phyloP scores from a whole-genome alignment of 257 asterid species.

The Ehretia macrophylla region DNA sequence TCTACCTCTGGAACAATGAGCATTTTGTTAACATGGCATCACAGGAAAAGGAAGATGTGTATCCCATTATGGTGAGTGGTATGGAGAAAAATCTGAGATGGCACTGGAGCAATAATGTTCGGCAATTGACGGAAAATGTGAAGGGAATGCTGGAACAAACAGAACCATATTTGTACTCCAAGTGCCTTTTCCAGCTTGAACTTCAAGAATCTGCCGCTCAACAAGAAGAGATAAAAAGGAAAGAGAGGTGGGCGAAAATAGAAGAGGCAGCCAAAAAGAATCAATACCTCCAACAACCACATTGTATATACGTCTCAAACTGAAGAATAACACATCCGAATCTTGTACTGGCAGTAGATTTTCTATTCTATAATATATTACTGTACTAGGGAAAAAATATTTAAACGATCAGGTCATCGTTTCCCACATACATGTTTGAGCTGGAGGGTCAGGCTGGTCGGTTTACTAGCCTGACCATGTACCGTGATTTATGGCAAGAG shows the following conservation, averaged over 20 bases:
- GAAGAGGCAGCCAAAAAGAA: constrained; percentile 44
- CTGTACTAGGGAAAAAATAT: too few species aligned
- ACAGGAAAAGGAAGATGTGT: constrained; percentile 46
- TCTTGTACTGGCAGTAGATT: not conserved
- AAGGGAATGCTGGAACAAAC: constrained; percentile 61
- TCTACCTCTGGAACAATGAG: constrained; percentile 84
- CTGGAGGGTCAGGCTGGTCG: too few species aligned
- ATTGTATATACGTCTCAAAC: constrained; percentile 4
- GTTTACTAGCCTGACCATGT: too few species aligned
- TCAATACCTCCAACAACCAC: constrained; percentile 17
- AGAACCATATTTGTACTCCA: constrained; percentile 57
- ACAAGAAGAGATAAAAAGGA: constrained; percentile 39
- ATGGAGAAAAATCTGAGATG: constrained; percentile 61
- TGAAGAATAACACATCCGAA: not conserved
- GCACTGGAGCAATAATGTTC: constrained; percentile 73
- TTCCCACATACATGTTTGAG: too few species aligned
- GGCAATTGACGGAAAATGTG: constrained; percentile 62
- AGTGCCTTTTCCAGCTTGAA: constrained; percentile 47
- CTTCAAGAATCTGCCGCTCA: constrained; percentile 21
- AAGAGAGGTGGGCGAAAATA: constrained; percentile 52
- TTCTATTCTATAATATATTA: too few species aligned
- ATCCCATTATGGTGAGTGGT: constrained; percentile 55
- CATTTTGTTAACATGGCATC: constrained; percentile 72
- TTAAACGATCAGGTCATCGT: too few species aligned
- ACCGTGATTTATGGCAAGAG: too few species aligned